Evolutionary conservation across 331 rosid species (phyloP), one percentile per base, ranked within the genome.

Genomic region (Spiraea crenata): DNA sequence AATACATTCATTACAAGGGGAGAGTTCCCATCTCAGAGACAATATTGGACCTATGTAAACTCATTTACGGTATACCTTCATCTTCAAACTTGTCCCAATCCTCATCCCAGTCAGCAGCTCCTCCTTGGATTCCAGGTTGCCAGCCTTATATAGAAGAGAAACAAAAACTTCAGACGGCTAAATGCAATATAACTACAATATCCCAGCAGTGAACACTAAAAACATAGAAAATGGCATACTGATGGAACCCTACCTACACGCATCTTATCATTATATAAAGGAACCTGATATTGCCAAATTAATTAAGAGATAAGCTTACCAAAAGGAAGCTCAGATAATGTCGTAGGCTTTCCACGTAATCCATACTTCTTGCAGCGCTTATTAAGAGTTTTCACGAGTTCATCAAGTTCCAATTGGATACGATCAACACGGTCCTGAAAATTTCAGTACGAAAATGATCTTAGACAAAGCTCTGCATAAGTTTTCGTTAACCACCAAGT

Each of bases 91-190:
- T 91, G 76, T 93, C 99, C 96, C 97, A 93, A 80, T 89, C 85
- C 68, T 83, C 95, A 82, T 95, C 92, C 99, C 99, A 95, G 82
- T 95, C 99, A 75, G 99, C 96, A 75, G 90, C 89, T 69, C 81
- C 96, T 75, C 82, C 96, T 81, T 89, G 96, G 82, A 95, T 88
- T 41, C 99, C 96, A 66, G 80, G 86, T 80, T 95, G 98, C 99
- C 99, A 95, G 67, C 96, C 99, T 91, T 79, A 73, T 54, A 72
- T 34, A 76, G 59, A 46, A 56, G 2, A 25, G 35, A 55, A 80
- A 68, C n/a, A 70, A 65, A 71, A 48, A 67, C n/a, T 11, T 59
- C 5, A 57, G 48, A 58, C 44, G 25, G 59, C 25, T 37, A 50
- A 56, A 63, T 19, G 62, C 39, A 57, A 64, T 37, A 57, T 31